Evolutionary conservation across 164 flowering plant genomes (phyloP), one percentile per base, ranked within the genome.

Genomic region (Platanus orientalis): DNA sequence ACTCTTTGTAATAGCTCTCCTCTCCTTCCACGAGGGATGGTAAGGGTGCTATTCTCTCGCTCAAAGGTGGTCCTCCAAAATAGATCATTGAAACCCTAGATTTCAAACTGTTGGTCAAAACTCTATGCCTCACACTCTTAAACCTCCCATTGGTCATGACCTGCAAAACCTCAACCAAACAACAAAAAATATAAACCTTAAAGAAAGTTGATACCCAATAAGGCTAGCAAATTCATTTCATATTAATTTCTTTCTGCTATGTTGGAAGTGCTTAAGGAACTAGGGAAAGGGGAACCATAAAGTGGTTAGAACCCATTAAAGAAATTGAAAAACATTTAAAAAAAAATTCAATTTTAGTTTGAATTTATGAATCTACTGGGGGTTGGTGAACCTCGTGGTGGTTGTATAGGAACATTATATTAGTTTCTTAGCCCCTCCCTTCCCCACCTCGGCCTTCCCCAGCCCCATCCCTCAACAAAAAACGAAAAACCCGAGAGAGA

Each of bases 121-220:
- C 98, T 60, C 96, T 82, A 51, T 93, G 98, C 80, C 73, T 87
- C 66, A 89, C 95, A 61, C 98, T 93, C 68, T 61, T 84, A 25
- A 93, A 84, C 74, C 87, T 93, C 67, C 97, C 97, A 71, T 93
- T 93, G 16, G 85, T 93, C 87, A 93, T 75, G 26, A 89, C 97
- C 98, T 93, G 81, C 79, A 65, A 53, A 4, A 59, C 17, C 54
- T 13, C 39, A 39, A 36, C 29, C 26, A 63, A 11, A 48, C 12
- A 47, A 0, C 30, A 16, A 27, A 23, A 5, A 27, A 17, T 0
- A n/a, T 23, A 5, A 36, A 36, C 9, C 9, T 0, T 3, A 36
- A 3, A 3, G 12, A 36, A 36, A n/a, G n/a, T n/a, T n/a, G n/a
- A n/a, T n/a, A n/a, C n/a, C n/a, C n/a, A n/a, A n/a, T n/a, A n/a